Conservation (phyloP, 2,329 filamentous ascomycete species). For the Colletotrichum viniferum region DNA sequence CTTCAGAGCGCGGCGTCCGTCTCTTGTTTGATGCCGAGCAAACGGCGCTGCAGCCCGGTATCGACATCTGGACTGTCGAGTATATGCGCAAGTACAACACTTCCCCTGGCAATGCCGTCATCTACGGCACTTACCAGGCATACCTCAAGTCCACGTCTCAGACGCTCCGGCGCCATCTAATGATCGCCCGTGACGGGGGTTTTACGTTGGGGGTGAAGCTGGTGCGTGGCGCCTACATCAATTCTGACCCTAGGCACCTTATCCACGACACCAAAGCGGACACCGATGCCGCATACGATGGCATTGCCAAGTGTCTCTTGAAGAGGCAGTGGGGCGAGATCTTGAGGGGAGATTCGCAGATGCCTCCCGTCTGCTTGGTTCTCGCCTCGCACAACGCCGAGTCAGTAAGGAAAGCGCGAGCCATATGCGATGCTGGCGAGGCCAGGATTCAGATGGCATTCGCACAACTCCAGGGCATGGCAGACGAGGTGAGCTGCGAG, state of each 20-base stretch:
- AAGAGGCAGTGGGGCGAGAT: constrained; percentile 61
- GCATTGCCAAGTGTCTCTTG: constrained; percentile 70
- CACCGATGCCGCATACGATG: constrained; percentile 76
- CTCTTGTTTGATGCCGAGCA: constrained; percentile 90
- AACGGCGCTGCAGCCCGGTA: constrained; percentile 76
- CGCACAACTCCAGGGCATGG: constrained; percentile 67
- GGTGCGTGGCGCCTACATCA: constrained; percentile 76
- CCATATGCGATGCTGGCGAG: constrained; percentile 50
- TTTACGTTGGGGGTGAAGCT: constrained; percentile 77
- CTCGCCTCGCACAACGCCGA: constrained; percentile 84
- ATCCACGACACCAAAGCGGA: constrained; percentile 75
- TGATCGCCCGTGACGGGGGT: constrained; percentile 58
- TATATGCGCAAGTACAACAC: constrained; percentile 80
- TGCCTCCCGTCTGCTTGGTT: constrained; percentile 67
- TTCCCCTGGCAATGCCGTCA: constrained; percentile 62
- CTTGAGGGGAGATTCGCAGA: constrained; percentile 37
- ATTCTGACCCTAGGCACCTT: constrained; percentile 69
- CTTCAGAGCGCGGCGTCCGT: constrained; percentile 69
- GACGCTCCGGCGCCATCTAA: constrained; percentile 64
- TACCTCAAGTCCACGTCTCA: constrained; percentile 70
- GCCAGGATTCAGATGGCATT: constrained; percentile 45
- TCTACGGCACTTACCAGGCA: constrained; percentile 83
- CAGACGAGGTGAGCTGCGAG: constrained; percentile 84
- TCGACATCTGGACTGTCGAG: constrained; percentile 79
- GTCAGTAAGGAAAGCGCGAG: constrained; percentile 65